phyloP scores from a whole-genome alignment of 129 eudicot genomes.

The Chrysanthemum makinoi region DNA sequence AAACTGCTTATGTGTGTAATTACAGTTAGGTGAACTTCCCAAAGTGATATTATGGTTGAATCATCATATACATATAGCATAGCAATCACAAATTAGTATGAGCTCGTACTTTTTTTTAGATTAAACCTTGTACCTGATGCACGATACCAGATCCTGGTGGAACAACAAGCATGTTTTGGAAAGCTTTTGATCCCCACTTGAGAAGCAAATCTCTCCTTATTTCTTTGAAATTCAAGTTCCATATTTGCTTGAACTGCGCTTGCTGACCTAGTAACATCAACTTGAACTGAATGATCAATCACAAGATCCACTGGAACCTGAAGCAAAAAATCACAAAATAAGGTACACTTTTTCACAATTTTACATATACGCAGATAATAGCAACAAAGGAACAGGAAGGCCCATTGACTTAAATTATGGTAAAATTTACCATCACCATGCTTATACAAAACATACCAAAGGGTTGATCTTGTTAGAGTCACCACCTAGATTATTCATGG shows the following conservation, averaged over 20 bases:
- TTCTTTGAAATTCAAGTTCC: constrained; percentile 89
- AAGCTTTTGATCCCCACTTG: constrained; percentile 95
- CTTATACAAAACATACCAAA: constrained; percentile 52
- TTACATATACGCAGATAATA: background rate
- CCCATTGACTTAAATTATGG: background rate
- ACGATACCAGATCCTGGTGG: constrained; percentile 99
- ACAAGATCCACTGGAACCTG: constrained; percentile 99
- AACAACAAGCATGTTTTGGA: constrained; percentile 97
- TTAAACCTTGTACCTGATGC: constrained; percentile 64
- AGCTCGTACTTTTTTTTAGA: background rate
- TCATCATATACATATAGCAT: background rate
- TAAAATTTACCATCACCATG: background rate
- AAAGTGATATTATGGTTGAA: no score
- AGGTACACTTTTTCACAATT: background rate
- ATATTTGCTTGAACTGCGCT: constrained; percentile 91
- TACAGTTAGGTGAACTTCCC: no score
- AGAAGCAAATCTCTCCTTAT: constrained; percentile 93
- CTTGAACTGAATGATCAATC: constrained; percentile 95
- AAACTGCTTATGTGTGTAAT: no score
- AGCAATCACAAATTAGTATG: background rate
- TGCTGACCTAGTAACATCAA: constrained; percentile 87
- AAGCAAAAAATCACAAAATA: constrained; percentile 22
- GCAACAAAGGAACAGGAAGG: background rate
- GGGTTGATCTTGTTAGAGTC: constrained; percentile 95
- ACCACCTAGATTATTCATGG: constrained; percentile 92